Conservation (phyloP, 1,139 yeast species). For the Kurtzmaniella quercitrusa region DNA sequence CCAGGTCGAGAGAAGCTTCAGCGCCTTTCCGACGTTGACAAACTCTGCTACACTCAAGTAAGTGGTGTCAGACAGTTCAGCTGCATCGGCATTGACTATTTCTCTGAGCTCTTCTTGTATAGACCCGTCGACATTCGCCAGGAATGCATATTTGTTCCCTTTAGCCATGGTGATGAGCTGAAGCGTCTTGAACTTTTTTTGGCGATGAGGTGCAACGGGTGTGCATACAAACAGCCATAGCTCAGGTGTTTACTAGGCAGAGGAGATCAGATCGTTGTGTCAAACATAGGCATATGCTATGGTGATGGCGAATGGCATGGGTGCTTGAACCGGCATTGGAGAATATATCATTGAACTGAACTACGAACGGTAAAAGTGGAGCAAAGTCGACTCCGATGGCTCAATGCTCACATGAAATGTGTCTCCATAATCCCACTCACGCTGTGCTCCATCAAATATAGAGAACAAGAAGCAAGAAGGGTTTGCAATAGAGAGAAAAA, state of each 20-base stretch:
- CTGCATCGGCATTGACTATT: constrained; percentile 6
- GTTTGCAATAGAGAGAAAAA: too few relatives aligned
- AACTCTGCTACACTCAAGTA: constrained; percentile 10
- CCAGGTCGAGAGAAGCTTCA: constrained; percentile 39
- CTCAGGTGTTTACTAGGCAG: background rate
- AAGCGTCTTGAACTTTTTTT: background rate
- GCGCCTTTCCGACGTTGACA: constrained; percentile 13
- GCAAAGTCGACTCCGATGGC: too few relatives aligned
- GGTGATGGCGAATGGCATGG: too few relatives aligned
- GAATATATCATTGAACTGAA: too few relatives aligned
- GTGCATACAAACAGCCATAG: background rate
- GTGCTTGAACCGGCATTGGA: too few relatives aligned
- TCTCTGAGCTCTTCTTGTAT: constrained; percentile 14
- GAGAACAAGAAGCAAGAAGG: too few relatives aligned
- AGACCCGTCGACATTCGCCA: constrained; percentile 16
- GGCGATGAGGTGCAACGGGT: background rate
- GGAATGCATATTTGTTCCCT: constrained; percentile 1
- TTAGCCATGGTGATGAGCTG: background rate
- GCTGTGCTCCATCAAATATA: too few relatives aligned
- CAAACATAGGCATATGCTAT: too few relatives aligned
- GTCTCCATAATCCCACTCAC: too few relatives aligned
- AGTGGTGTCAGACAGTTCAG: constrained; percentile 7
- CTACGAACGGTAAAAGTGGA: too few relatives aligned
- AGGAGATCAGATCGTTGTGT: too few relatives aligned
- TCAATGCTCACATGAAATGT: too few relatives aligned